phyloP scores from a whole-genome alignment of 2,329 filamentous ascomycete species.

The Ophiostoma ulmi region DNA sequence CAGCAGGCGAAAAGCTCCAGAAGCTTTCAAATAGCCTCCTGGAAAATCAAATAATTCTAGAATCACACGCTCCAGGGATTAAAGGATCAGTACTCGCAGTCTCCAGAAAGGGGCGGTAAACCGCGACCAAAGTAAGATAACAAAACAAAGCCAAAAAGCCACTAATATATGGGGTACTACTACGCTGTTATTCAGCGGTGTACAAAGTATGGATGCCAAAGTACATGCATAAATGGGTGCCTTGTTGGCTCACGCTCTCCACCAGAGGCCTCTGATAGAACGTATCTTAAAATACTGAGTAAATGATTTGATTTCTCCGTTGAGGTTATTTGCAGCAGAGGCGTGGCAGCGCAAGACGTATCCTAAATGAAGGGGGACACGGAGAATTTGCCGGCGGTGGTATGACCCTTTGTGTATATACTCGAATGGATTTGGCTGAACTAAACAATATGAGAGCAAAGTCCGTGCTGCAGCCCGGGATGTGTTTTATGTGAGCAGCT shows the following conservation, averaged over 20 bases:
- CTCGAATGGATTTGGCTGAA: neutral
- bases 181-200: neutral
- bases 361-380: neutral
- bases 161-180: constrained; percentile 5
- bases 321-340: neutral
- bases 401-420: neutral
- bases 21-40: neutral
- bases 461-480: too few species aligned
- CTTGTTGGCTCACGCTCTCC: neutral
- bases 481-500: neutral
- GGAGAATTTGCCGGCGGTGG: neutral
- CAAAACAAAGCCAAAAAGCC: neutral
- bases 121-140: neutral
- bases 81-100: neutral
- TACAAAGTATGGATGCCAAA: neutral
- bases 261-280: too few species aligned
- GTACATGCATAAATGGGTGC: neutral
- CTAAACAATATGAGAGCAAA: neutral
- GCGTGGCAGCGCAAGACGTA: neutral
- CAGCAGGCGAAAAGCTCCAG: neutral
- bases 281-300: too few species aligned
- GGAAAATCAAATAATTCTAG: neutral
- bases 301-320: neutral
- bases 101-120: neutral
- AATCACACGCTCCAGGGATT: neutral